These are phyloP conservation scores for Punica granatum DNA, from an alignment of 345 rosid species.

Conservation along the genomic window DNA sequence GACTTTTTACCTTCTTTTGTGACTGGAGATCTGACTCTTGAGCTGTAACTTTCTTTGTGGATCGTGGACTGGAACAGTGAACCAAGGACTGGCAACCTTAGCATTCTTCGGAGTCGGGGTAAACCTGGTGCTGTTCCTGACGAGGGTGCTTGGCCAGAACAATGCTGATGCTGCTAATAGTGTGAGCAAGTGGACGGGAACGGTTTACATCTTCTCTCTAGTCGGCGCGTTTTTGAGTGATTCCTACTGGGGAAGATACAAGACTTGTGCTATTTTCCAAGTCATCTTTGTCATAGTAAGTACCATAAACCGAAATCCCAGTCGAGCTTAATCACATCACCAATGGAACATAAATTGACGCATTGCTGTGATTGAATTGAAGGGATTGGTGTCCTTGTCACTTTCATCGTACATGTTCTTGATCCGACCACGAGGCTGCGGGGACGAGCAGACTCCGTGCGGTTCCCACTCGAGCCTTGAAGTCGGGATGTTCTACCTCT, in stretches of 20 bases:
- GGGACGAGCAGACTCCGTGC: constrained; percentile 56
- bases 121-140: constrained; percentile 87
- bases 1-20: neutral
- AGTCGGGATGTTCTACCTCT: constrained; percentile 71
- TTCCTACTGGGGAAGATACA: constrained; percentile 99
- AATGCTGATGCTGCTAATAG: constrained; percentile 97
- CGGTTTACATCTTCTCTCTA: constrained; percentile 95
- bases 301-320: neutral
- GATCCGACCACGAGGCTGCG: constrained; percentile 80
- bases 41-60: neutral
- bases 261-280: constrained; percentile 96
- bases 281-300: constrained; percentile 89
- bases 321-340: neutral
- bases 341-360: neutral
- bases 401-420: constrained; percentile 70
- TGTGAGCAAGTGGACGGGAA: constrained; percentile 99
- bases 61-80: constrained; percentile 46
- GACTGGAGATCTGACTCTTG: neutral
- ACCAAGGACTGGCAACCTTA: constrained; percentile 92
- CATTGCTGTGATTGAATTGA: constrained; percentile 4
- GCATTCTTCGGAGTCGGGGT: constrained; percentile 99
- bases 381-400: constrained; percentile 76
- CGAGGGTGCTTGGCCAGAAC: constrained; percentile 82
- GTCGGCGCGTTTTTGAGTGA: constrained; percentile 97
- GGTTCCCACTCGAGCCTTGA: constrained; percentile 63